Evolutionary conservation across 2,329 filamentous ascomycete genomes (phyloP).

Genomic region (Xylariaceae sp.): DNA sequence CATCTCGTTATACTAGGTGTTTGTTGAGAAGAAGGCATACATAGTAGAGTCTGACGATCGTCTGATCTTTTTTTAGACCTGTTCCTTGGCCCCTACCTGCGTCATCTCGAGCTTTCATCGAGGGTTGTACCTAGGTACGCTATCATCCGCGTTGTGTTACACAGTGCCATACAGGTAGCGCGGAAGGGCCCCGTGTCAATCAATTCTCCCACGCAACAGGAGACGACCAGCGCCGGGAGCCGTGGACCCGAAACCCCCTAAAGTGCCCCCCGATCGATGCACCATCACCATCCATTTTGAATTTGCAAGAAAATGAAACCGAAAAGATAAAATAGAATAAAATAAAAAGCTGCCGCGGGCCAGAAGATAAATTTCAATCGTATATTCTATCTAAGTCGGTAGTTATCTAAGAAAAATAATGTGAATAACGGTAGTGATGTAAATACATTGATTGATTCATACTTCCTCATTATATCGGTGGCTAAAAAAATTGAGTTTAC

Average conservation of each 20-base stretch:
- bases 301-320: not conserved
- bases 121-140: constrained; percentile 14
- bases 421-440: too few relatives aligned
- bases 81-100: too few relatives aligned
- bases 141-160: constrained; percentile 17
- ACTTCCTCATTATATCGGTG: not conserved
- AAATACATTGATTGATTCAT: not conserved
- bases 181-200: constrained; percentile 27
- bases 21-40: too few relatives aligned
- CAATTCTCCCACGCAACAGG: constrained; percentile 24
- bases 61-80: too few relatives aligned
- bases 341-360: too few relatives aligned
- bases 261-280: constrained; percentile 17
- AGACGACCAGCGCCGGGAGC: constrained; percentile 28
- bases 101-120: constrained; percentile 1
- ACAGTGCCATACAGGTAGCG: constrained; percentile 26
- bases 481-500: not conserved
- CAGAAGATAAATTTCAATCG: not conserved
- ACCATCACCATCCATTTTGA: constrained; percentile 4
- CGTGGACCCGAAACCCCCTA: constrained; percentile 27
- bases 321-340: not conserved
- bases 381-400: too few relatives aligned
- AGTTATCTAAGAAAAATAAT: too few relatives aligned
- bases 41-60: too few relatives aligned
- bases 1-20: too few relatives aligned